Conservation (phyloP, 371 early-diverging fungal species). For the Mucor irregularis region DNA sequence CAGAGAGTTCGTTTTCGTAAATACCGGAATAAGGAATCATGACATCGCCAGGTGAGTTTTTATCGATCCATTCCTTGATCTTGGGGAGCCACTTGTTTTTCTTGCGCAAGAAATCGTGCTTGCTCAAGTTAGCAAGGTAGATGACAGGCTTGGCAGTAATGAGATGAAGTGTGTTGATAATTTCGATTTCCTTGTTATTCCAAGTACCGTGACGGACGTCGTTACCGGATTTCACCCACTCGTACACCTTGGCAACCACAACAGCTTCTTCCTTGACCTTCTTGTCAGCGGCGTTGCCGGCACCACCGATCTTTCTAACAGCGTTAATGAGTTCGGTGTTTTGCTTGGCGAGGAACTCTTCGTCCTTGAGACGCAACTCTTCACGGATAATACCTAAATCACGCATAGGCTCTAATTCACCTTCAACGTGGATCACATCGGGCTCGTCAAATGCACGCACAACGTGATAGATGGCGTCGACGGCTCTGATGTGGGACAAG, state of each 20-base stretch:
- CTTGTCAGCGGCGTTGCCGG: slow-evolving; percentile 83
- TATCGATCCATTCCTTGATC: slow-evolving; percentile 93
- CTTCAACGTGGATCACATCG: slow-evolving; percentile 97
- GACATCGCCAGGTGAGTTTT: slow-evolving; percentile 82
- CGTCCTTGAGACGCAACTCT: slow-evolving; percentile 96
- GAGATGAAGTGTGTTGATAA: slow-evolving; percentile 90
- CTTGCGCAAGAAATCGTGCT: slow-evolving; percentile 85
- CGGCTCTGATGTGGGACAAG: slow-evolving; percentile 94
- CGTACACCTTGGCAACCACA: slow-evolving; percentile 69
- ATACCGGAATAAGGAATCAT: slow-evolving; percentile 91
- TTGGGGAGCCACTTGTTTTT: slow-evolving; percentile 92
- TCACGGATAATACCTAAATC: slow-evolving; percentile 97
- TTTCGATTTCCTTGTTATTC: slow-evolving; percentile 89
- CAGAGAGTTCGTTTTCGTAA: slow-evolving; percentile 66
- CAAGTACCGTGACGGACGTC: slow-evolving; percentile 90
- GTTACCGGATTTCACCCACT: slow-evolving; percentile 78
- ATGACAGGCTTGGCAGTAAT: slow-evolving; percentile 98
- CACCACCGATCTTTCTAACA: slow-evolving; percentile 69
- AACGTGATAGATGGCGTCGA: slow-evolving; percentile 99
- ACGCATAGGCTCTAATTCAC: slow-evolving; percentile 91
- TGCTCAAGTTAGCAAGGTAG: slow-evolving; percentile 94
- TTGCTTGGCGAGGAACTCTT: slow-evolving; percentile 80
- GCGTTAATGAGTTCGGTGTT: slow-evolving; percentile 61
- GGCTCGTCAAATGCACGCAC: slow-evolving; percentile 87
- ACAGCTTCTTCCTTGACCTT: slow-evolving; percentile 88